A percentile compares a stretch with the other conserved stretches of the same genome.
Evolutionary conservation across 1,284 basidiomycete species (phyloP).

Genomic region (Xerocomus nothofagi): DNA sequence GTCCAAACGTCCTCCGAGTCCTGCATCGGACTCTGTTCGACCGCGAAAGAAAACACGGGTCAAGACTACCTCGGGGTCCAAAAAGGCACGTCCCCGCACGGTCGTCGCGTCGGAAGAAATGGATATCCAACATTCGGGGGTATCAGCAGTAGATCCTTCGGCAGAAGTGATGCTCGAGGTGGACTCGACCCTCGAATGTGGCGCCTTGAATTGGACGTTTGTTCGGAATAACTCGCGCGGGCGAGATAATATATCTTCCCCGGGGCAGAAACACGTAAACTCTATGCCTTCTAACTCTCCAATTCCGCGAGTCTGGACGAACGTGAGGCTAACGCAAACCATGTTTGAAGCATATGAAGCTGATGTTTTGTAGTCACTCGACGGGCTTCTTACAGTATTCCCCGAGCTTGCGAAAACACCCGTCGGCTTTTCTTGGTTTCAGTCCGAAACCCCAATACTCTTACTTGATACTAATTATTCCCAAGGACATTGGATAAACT

Average conservation of each 20-base stretch:
- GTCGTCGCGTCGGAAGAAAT: background rate
- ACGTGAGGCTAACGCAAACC: conserved; percentile 19
- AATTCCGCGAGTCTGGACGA: conserved; percentile 30
- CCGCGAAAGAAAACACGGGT: conserved; percentile 12
- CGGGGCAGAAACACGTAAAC: background rate
- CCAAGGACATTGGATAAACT: conserved; percentile 18
- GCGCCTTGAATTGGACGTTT: conserved; percentile 22
- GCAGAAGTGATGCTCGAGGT: background rate
- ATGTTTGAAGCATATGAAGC: background rate
- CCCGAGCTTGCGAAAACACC: conserved; percentile 25
- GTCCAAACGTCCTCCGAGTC: conserved; percentile 21
- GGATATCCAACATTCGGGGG: background rate
- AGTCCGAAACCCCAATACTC: conserved; percentile 31
- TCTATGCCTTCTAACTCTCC: background rate
- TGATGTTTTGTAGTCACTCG: conserved; percentile 26
- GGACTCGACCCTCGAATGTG: background rate
- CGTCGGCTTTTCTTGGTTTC: conserved; percentile 27
- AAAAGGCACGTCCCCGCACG: background rate
- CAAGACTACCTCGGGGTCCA: conserved; percentile 1
- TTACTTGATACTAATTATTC: conserved; percentile 18
- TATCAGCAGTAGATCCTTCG: background rate
- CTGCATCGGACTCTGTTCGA: background rate
- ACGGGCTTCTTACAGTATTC: conserved; percentile 20
- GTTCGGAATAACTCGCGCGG: conserved; percentile 3
- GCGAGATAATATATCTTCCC: background rate